Percentiles rank a stretch among this genome's conserved stretches.
Conservation (phyloP, 169 alveolate species). For the Cryptosporidium sp. region DNA sequence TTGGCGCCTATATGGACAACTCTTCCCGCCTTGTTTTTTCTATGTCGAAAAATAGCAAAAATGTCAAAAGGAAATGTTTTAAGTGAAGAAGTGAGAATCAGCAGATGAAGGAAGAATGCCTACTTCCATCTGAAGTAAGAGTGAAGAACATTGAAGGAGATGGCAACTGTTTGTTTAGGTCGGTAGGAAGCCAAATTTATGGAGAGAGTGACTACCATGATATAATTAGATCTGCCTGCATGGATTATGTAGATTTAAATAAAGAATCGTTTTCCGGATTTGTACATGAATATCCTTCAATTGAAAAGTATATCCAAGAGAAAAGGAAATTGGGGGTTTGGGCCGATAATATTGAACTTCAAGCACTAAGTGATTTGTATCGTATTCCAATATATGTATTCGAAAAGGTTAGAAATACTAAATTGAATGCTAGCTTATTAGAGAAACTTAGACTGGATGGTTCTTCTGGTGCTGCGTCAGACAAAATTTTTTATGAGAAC, state of each 20-base stretch:
- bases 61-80: neutral
- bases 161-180: conserved; percentile 87
- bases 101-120: conserved; percentile 36
- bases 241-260: conserved; percentile 78
- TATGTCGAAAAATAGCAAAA: neutral
- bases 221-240: conserved; percentile 79
- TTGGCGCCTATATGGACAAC: neutral
- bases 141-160: conserved; percentile 78
- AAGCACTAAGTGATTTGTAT: conserved; percentile 79
- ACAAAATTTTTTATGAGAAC: neutral
- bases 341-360: conserved; percentile 88
- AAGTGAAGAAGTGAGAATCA: neutral
- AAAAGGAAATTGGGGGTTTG: conserved; percentile 80
- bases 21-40: conserved; percentile 6
- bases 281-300: conserved; percentile 84
- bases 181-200: conserved; percentile 82
- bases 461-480: neutral
- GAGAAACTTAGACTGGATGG: neutral
- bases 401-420: neutral
- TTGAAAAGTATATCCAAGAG: conserved; percentile 81
- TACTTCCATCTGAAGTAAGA: conserved; percentile 13
- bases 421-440: neutral
- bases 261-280: conserved; percentile 79
- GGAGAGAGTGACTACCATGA: conserved; percentile 79
- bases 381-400: conserved; percentile 42